phyloP scores from a whole-genome alignment of 768 basidiomycete species.

The Cystobasidium onofrii region DNA sequence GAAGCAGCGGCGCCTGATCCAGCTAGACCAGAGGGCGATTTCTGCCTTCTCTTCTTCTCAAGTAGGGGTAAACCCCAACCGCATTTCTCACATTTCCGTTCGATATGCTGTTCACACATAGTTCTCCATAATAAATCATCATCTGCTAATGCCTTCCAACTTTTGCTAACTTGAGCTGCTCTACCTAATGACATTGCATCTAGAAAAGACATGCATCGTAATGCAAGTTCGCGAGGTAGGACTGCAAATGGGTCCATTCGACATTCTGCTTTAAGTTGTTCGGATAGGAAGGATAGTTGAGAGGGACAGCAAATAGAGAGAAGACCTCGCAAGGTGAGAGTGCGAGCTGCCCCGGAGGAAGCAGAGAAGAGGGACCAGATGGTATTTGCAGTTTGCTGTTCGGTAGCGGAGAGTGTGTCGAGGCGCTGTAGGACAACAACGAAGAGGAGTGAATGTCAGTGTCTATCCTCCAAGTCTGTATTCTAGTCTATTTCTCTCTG shows the following conservation, averaged over 20 bases:
- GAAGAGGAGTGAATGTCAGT: neutral
- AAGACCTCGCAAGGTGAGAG: conserved; percentile 88
- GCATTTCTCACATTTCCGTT: conserved; percentile 89
- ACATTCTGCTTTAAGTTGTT: conserved; percentile 82
- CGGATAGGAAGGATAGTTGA: conserved; percentile 88
- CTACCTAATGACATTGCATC: conserved; percentile 73
- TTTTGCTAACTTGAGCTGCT: conserved; percentile 71
- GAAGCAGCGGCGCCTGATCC: conserved; percentile 12
- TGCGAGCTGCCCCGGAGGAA: conserved; percentile 79
- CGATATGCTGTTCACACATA: conserved; percentile 98
- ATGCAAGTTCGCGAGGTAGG: conserved; percentile 83
- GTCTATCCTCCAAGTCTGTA: neutral
- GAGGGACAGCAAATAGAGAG: conserved; percentile 99
- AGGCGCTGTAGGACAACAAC: conserved; percentile 62
- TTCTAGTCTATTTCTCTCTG: neutral
- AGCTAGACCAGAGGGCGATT: conserved; percentile 36
- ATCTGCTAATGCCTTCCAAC: conserved; percentile 80
- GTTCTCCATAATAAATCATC: conserved; percentile 90
- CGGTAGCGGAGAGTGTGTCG: conserved; percentile 67
- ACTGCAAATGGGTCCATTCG: conserved; percentile 88
- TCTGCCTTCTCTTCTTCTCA: conserved; percentile 59
- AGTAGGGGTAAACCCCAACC: conserved; percentile 94
- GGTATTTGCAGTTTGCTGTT: conserved; percentile 76
- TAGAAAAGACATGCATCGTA: conserved; percentile 75
- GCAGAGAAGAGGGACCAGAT: conserved; percentile 97